A percentile compares a stretch with the other conserved stretches of the same genome.
phyloP scores from a whole-genome alignment of 345 rosid species.

The Eucalyptus decipiens region DNA sequence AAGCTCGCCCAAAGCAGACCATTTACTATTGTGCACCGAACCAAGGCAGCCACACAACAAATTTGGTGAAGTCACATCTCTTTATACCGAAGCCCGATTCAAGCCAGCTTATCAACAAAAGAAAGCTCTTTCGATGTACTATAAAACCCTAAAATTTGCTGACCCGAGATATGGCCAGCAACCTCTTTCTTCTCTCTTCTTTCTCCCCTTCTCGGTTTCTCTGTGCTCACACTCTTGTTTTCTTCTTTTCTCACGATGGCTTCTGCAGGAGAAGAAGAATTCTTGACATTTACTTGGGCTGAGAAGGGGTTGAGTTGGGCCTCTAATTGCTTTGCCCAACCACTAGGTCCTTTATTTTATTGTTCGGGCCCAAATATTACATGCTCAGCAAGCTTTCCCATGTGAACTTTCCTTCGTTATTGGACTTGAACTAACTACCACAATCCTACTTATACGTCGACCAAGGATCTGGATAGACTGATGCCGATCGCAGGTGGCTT shows the following conservation, averaged over 20 bases:
- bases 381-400: not conserved
- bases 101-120: too few relatives aligned
- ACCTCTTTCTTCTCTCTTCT: not conserved
- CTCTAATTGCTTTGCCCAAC: not conserved
- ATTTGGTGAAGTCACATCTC: not conserved
- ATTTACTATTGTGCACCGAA: too few relatives aligned
- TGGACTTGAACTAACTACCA: not conserved
- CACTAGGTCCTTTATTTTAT: not conserved
- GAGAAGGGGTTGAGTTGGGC: not conserved
- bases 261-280: not conserved
- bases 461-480: not conserved
- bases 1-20: not conserved
- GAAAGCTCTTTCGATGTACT: too few relatives aligned
- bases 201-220: not conserved
- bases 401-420: not conserved
- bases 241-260: not conserved
- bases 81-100: not conserved
- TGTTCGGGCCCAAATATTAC: not conserved
- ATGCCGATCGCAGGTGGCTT: not conserved
- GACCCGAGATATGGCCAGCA: too few relatives aligned
- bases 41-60: not conserved
- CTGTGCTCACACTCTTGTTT: not conserved
- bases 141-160: too few relatives aligned
- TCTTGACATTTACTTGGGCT: not conserved
- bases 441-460: not conserved